These are phyloP conservation scores for Stenocarpella maydis DNA, from an alignment of 2,329 filamentous ascomycete genomes.

Conservation along the genomic window DNA sequence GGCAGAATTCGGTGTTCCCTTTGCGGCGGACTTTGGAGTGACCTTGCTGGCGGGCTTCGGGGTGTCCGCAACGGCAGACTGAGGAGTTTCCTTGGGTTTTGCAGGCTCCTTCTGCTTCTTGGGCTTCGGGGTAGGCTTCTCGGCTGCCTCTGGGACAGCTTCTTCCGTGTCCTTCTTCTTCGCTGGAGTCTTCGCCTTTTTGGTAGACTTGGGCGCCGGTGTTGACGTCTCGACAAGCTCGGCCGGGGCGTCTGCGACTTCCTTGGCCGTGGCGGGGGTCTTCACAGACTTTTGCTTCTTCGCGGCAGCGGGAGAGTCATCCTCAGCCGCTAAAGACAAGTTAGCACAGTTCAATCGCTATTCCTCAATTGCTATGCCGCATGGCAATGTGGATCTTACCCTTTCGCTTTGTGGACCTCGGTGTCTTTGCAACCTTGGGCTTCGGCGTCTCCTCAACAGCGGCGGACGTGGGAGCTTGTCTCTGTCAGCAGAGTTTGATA, in stretches of 20 bases:
- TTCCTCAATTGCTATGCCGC: too few relatives aligned
- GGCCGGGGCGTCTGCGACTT: constrained; percentile 8
- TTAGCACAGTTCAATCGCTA: background rate
- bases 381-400: constrained; percentile 13
- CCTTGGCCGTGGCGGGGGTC: constrained; percentile 27
- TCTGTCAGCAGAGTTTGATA: constrained; percentile 11
- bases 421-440: constrained; percentile 32
- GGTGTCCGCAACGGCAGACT: constrained; percentile 18
- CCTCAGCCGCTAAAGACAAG: constrained; percentile 23
- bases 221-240: constrained; percentile 14
- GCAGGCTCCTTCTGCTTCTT: constrained; percentile 35
- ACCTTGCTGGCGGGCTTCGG: constrained; percentile 13
- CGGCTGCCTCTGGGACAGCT: background rate
- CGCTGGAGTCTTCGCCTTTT: constrained; percentile 30
- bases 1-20: constrained; percentile 1
- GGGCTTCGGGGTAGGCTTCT: constrained; percentile 27
- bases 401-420: constrained; percentile 34
- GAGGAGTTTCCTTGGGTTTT: constrained; percentile 21
- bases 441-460: constrained; percentile 32
- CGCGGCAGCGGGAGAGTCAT: constrained; percentile 31
- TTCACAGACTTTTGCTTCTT: constrained; percentile 35
- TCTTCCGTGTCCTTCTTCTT: constrained; percentile 24
- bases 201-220: constrained; percentile 28
- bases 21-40: constrained; percentile 22
- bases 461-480: constrained; percentile 16